These are phyloP conservation scores for Dothideomycetidae sp. DNA, from an alignment of 2,329 filamentous ascomycete species.

Conservation along the genomic window DNA sequence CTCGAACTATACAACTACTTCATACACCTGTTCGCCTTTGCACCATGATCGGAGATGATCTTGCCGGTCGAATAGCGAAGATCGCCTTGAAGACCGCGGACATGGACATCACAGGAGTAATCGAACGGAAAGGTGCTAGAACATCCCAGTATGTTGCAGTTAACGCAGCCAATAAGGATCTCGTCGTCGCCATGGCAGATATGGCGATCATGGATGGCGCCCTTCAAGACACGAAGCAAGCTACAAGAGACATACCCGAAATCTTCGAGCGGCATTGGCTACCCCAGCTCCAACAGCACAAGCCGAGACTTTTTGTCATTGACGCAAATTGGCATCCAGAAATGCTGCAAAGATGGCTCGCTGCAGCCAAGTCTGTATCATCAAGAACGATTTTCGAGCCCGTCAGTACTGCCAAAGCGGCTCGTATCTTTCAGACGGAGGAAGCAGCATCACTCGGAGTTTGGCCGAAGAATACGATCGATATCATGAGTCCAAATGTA, in stretches of 20 bases:
- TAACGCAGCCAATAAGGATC: constrained; percentile 68
- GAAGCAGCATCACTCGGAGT: constrained; percentile 20
- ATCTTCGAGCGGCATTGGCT: constrained; percentile 48
- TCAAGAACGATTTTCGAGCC: constrained; percentile 69
- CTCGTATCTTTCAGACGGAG: constrained; percentile 45
- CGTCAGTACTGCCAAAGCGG: constrained; percentile 68
- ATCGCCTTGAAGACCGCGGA: constrained; percentile 49
- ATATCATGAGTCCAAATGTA: constrained; percentile 69
- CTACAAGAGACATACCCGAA: background rate
- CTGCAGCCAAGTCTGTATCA: constrained; percentile 40
- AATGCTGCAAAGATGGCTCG: constrained; percentile 54
- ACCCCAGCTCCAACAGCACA: constrained; percentile 40
- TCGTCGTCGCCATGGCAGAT: constrained; percentile 89
- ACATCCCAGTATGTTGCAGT: constrained; percentile 88
- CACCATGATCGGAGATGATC: constrained; percentile 68
- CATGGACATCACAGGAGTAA: constrained; percentile 51
- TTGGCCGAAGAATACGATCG: constrained; percentile 50
- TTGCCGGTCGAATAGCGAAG: constrained; percentile 60
- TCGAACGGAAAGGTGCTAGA: constrained; percentile 39
- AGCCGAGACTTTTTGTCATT: constrained; percentile 64
- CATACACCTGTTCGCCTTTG: constrained; percentile 56
- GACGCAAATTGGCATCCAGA: constrained; percentile 72
- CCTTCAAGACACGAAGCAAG: constrained; percentile 5
- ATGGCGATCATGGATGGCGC: constrained; percentile 61
- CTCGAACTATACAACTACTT: constrained; percentile 62